A percentile compares a stretch with the other conserved stretches of the same genome.
These are phyloP conservation scores for Fagopyrum homotropicum DNA, from an alignment of 148 eudicot species.

Conservation along the genomic window DNA sequence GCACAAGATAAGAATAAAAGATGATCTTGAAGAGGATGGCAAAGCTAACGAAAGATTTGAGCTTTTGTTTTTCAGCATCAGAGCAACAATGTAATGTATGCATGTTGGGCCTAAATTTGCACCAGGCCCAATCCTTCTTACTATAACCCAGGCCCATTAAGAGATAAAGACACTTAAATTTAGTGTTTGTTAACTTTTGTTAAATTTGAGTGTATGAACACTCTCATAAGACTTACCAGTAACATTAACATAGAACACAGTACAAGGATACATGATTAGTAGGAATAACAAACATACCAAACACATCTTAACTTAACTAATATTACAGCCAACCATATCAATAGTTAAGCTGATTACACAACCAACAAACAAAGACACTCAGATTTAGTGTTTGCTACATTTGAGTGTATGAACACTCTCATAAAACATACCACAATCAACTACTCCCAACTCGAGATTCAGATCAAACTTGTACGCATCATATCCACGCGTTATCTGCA, in stretches of 20 bases:
- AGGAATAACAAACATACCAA: background rate
- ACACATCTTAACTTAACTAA: background rate
- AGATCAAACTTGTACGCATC: background rate
- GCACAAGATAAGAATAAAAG: no score
- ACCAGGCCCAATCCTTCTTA: no score
- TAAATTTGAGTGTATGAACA: background rate
- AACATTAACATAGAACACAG: background rate
- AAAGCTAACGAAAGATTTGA: no score
- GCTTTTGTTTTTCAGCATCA: no score
- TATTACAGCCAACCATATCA: conserved; percentile 1
- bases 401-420: background rate
- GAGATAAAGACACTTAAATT: background rate
- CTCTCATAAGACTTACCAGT: background rate
- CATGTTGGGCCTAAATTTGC: no score
- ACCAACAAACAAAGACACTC: background rate
- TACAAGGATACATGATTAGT: background rate
- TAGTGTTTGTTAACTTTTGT: background rate
- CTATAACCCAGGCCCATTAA: no score
- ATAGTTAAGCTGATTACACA: background rate
- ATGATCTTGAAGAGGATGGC: no score
- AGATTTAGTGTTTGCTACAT: background rate
- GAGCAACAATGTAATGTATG: no score
- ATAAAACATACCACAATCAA: background rate
- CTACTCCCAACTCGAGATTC: background rate
- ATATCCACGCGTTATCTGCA: background rate